Base-by-base conservation (phyloP, 805 yeast species). In the Teunomyces lycoperdinae region DNA sequence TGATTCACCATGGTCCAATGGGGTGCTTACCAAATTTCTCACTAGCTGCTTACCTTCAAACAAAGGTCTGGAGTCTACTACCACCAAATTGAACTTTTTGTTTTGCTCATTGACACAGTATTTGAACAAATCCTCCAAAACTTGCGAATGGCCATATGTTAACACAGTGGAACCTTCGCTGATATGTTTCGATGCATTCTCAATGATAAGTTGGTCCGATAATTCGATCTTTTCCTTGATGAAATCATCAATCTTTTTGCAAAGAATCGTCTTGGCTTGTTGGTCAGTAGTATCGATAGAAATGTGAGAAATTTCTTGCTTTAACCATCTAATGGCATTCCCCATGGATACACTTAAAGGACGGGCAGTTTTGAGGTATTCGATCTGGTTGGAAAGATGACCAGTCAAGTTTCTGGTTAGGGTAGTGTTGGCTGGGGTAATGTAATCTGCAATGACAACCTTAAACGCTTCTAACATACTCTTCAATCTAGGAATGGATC, bases 311-410 rank as follows among this genome's bases (percentile, higher is more conserved):
- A 94, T 92, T 64, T 88, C 92, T 71, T 92, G 98, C 62, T 94
- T 94, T 53, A 94, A 77, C 97, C 97, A 91, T 58, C 99, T 81
- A 55, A 94, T 94, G 2, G 97, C 92, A 70, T 91, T 94, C 46
- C 99, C 99, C 99, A 94, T 94, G 0, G 96, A 80, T 2, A 91
- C 87, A 47, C 94, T 83, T 43, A 94, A 75, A 0, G 98, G 97
- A 53, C 99, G 81, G 3, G 97, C 91, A 8, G 89, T 82, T 58
- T 89, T 92, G 57, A 94, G 73, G 56, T 87, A 89, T 63, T 92
- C 99, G 54, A 94, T 94, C 68, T 94, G 99, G 61, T 87, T 89
- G 9, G 96, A 84, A 49, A 94, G 74, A 64, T 90, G 92, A 29
- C 85, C 83, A 0, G 97, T 89, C 59, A 94, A 77, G 67, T 91